Evolutionary conservation across 495 filamentous ascomycete species (phyloP), one percentile per base, ranked within the genome.

Genomic region (Aspergillus hancockii): DNA sequence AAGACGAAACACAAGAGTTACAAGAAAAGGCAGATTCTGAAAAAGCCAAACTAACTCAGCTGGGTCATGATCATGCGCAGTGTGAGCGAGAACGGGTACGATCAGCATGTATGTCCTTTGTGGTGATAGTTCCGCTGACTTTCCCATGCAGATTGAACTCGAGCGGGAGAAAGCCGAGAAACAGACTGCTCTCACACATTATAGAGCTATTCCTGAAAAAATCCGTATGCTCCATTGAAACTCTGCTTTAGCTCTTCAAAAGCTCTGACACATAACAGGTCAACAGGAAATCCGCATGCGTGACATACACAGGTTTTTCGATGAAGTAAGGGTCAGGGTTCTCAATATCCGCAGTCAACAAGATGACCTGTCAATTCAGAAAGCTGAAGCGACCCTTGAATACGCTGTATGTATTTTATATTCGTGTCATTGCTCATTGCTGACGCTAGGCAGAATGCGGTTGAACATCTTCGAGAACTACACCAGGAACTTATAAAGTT

Each of bases 401-500:
- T 88, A 88, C 69, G 82, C 82, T 43, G 86, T 87, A 76, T 53
- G 81, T 73, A 23, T 22, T 0, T 22, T 2, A 45, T 22, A 31
- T 31, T 40, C 12, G 45, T 8, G 25, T 13, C 53, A 31, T 10
- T 16, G 45, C 21, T 52, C 36, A 28, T 55, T 49, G 52, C 63
- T 71, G 22, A 75, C 49, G 8, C 0, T 23, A 68, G 78, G 41
- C 67, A 87, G 74, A 75, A 83, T 57, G 73, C 81, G 28, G 82
- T 96, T 8, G 76, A 81, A 30, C 63, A 68, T 19, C 80, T 96
- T 22, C 83, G 83, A 13, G 67, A 71, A 30, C 70, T 80, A 10
- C 84, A 90, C 55, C 80, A 87, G 41, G 80, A 83, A 31, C 77
- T 92, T 12, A 68, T 91, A 14, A 85, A 90, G 64, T 79, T 81